Evolutionary conservation across 1,284 basidiomycete genomes (phyloP), one percentile per base, ranked within the genome.

Genomic region (Lentinula novae-zelandiae): DNA sequence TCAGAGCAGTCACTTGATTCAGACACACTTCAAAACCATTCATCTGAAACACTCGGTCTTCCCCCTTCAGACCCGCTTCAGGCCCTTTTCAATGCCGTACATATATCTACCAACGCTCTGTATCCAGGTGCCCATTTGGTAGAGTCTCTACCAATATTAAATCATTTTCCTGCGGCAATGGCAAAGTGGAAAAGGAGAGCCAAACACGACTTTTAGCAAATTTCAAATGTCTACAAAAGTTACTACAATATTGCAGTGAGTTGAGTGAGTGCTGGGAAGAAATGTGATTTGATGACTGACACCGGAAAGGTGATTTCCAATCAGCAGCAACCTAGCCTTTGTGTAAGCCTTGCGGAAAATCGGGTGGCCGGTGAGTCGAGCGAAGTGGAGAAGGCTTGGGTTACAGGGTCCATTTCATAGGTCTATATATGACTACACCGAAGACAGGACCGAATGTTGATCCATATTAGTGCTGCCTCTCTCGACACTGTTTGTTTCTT

Each of bases 121-220:
- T 53, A 53, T 33, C 60, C 60, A 10, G 60, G 60, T 15, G 44
- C 44, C 22, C n/a, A 61, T 52, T n/a, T 61, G 2, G 60, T 61
- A 13, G 49, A 61, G 20, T 17, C n/a, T 12, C 13, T 61, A 27
- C 60, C 60, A 13, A 22, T 61, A 27, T 27, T 61, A n/a, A 49
- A 61, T 8, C 44, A 51, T 52, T 5, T 61, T 13, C 60, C 60
- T 33, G 20, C 17, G 2, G 31, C 3, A 4, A 20, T 61, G 5
- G 46, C 48, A n/a, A 57, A 51, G 20, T 61, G 60, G 60, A 61
- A 57, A 34, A 50, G 54, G 27, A 48, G 57, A n/a, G 46, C 53
- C 5, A 51, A 49, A 31, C 27, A n/a, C 12, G 38, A 56, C 22
- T 57, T 51, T 31, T 36, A 31, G 22, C 57, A 15, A 40, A 51